Evolutionary conservation across 164 flowering plant species (phyloP), one percentile per base, ranked within the genome.

Genomic region (Pachysandra terminalis): DNA sequence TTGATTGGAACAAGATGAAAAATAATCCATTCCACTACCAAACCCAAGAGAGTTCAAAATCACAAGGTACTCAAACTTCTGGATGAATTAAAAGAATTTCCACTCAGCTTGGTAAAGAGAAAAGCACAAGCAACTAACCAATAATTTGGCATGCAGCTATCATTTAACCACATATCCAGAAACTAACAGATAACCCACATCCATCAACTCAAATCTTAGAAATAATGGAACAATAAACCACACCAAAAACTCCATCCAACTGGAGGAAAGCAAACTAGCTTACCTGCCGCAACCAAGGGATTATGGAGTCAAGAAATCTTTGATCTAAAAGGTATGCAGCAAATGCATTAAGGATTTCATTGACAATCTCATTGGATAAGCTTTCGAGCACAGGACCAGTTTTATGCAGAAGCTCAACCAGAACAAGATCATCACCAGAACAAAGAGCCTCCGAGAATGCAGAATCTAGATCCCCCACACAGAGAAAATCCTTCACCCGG

Each of bases 261-360:
- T 26, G 61, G 45, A 59, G 52, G 26, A 22, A 19, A 41, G 28
- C 0, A 7, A 19, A 26, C 17, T 53, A 56, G 76, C 79, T 70
- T 83, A 81, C 98, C 97, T 93, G 96, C 69, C 83, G 87, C 78
- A 91, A 78, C 98, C 98, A 93, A 63, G 98, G 98, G 53, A 89
- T 76, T 37, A 89, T 77, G 61, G 85, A 74, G 71, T 76, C 77
- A 67, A 84, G 32, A 77, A 75, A 84, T 79, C 85, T 82, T 68
- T 79, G 86, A 45, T 89, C 89, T 19, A 81, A 72, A 65, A 91
- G 75, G 73, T 73, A 78, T 26, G 90, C 72, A n/a, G 86, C 84
- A 72, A 89, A 59, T 61, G 76, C 76, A 74, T 80, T 71, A 24
- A 93, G 82, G 63, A 93, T 65, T 57, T 83, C 87, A 70, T 71